A percentile compares a stretch with the other conserved stretches of the same genome.
Conservation (phyloP, 208 protist genomes). For the Trypanosoma grayi region DNA sequence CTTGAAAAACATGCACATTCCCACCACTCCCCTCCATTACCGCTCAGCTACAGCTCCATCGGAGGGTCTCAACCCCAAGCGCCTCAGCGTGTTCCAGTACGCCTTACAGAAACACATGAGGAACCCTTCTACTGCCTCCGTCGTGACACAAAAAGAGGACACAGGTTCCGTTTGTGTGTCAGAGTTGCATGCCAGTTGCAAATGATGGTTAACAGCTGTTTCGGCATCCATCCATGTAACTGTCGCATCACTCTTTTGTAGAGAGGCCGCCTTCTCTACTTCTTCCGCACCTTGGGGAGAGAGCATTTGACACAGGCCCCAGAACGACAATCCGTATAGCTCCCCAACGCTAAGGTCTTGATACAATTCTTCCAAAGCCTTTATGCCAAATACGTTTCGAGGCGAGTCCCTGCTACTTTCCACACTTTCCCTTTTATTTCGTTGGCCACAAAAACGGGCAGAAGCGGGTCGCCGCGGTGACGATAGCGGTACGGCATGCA, state of each 20-base stretch:
- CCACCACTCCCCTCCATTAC: too few species aligned
- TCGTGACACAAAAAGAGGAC: slow-evolving; percentile 15
- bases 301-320: slow-evolving; percentile 57
- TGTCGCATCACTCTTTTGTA: slow-evolving; percentile 35
- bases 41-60: too few species aligned
- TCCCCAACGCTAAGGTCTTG: slow-evolving; percentile 47
- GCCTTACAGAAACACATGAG: slow-evolving; percentile 16
- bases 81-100: slow-evolving; percentile 10
- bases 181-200: not conserved
- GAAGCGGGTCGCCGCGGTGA: not conserved
- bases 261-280: slow-evolving; percentile 36
- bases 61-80: slow-evolving; percentile 5
- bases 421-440: not conserved
- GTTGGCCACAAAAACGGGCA: not conserved
- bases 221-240: slow-evolving; percentile 26
- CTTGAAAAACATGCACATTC: too few species aligned
- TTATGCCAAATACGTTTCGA: slow-evolving; percentile 25
- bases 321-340: slow-evolving; percentile 59
- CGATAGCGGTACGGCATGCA: not conserved
- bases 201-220: slow-evolving; percentile 15
- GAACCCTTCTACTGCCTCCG: slow-evolving; percentile 3
- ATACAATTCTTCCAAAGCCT: slow-evolving; percentile 60
- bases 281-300: slow-evolving; percentile 29
- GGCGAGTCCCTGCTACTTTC: not conserved
- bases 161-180: not conserved